Evolutionary conservation across 2,329 filamentous ascomycete species (phyloP), one percentile per base, ranked within the genome.

Genomic region (Aspergillus sp.): DNA sequence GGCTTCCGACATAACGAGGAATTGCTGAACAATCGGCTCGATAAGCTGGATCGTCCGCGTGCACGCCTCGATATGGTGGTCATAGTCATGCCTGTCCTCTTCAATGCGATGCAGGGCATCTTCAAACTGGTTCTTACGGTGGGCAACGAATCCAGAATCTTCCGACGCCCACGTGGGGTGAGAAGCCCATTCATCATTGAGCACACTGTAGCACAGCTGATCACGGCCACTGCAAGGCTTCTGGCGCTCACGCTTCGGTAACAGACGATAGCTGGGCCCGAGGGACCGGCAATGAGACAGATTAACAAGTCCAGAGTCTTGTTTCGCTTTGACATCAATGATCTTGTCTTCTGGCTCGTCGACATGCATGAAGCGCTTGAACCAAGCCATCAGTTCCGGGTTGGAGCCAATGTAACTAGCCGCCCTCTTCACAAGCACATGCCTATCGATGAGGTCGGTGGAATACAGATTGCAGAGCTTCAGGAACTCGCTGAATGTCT

Each of bases 131-230:
- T 99, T 99, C 84, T 99, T 99, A 63, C 94, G 88, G 78, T 99
- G 95, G 11, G 95, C 95, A 61, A 99, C 94, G 69, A 99, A 99
- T 0, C 95, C 95, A 48, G 91, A 96, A 73, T 99, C 95, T 76
- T 99, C 95, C 1, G 94, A 98, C 1, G 94, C 95, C 95, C 95
- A 99, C 0, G 95, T 99, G 3, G 95, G 95, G 78, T 99, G 95
- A 25, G 94, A 98, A 2, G 95, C 95, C 95, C 95, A 99, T 67
- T 97, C 91, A 68, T 99, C 95, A 66, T 99, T 99, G 57, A 99
- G 82, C 0, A 99, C 94, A 23, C 90, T 89, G 67, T 91, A 89
- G 78, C 95, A 99, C 67, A 99, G 88, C 75, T 96, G 92, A 72
- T 99, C 95, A 49, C 95, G 90, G 10, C 95, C 95, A 71, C 91